A percentile compares a stretch with the other conserved stretches of the same genome.
These are phyloP conservation scores for Omphalotus olearius DNA, from an alignment of 1,284 basidiomycete genomes.

Conservation along the genomic window DNA sequence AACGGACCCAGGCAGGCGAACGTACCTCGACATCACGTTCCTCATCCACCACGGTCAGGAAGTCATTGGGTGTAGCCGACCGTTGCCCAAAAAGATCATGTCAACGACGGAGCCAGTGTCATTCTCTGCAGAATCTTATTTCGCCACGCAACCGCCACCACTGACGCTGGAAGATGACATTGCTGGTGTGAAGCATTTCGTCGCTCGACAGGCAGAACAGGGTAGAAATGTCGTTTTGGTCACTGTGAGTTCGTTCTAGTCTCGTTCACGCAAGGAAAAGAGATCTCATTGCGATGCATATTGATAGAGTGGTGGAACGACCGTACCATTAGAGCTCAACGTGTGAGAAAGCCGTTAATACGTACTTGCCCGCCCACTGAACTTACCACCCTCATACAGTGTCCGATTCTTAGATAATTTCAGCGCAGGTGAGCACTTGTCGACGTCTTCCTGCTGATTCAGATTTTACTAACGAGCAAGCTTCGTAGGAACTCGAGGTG, in stretches of 20 bases:
- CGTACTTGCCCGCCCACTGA: slow-evolving; percentile 15
- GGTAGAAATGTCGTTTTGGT: slow-evolving; percentile 86
- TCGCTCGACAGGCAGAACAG: slow-evolving; percentile 59
- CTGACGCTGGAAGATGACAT: slow-evolving; percentile 64
- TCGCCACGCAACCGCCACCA: slow-evolving; percentile 79
- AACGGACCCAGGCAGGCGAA: too few relatives aligned
- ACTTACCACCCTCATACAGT: slow-evolving; percentile 39
- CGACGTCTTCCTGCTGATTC: background rate
- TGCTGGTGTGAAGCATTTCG: slow-evolving; percentile 61
- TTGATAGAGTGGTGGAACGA: slow-evolving; percentile 88
- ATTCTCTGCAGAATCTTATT: slow-evolving; percentile 86
- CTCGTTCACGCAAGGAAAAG: background rate
- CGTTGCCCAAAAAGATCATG: background rate
- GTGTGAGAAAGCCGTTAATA: slow-evolving; percentile 62
- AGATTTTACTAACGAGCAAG: background rate
- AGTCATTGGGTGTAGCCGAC: too few relatives aligned
- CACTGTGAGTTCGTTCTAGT: slow-evolving; percentile 61
- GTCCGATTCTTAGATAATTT: slow-evolving; percentile 99
- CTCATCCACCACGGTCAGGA: too few relatives aligned
- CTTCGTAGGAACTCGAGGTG: slow-evolving; percentile 81
- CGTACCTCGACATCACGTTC: too few relatives aligned
- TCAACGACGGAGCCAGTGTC: slow-evolving; percentile 26
- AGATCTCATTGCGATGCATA: slow-evolving; percentile 8
- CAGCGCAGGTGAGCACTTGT: slow-evolving; percentile 73
- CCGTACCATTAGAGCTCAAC: slow-evolving; percentile 92